Conservation (phyloP, 768 basidiomycete genomes). For the Grammothele lineata region DNA sequence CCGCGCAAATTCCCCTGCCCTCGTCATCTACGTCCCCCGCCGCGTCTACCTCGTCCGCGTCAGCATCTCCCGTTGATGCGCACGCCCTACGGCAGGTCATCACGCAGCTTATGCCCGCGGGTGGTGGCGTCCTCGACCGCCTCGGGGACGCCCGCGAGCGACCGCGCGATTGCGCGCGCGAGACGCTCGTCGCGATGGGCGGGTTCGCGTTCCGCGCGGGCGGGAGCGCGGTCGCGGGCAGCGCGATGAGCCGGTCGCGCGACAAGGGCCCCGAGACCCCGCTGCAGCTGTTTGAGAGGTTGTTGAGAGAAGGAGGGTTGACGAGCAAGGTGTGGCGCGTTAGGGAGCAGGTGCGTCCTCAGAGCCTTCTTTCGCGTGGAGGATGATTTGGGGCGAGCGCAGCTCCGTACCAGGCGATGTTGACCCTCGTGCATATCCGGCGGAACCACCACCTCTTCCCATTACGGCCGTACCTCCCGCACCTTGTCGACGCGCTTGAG, state of each 20-base stretch:
- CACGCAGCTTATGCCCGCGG: slow-evolving; percentile 63
- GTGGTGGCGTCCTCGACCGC: slow-evolving; percentile 70
- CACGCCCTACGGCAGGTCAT: slow-evolving; percentile 64
- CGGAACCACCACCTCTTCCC: slow-evolving; percentile 70
- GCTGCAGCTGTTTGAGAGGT: slow-evolving; percentile 63
- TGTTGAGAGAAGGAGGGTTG: slow-evolving; percentile 67
- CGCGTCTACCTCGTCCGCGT: slow-evolving; percentile 43
- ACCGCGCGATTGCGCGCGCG: slow-evolving; percentile 68
- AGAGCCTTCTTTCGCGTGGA: not conserved
- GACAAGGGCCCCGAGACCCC: slow-evolving; percentile 69
- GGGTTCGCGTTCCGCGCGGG: slow-evolving; percentile 65
- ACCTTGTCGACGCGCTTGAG: slow-evolving; percentile 81
- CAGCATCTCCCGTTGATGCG: slow-evolving; percentile 47
- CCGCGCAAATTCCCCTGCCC: slow-evolving; percentile 17
- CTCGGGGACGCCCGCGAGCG: slow-evolving; percentile 75
- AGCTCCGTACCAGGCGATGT: slow-evolving; percentile 36
- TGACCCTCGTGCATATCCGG: slow-evolving; percentile 70
- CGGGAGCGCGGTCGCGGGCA: slow-evolving; percentile 18
- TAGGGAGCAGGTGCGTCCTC: slow-evolving; percentile 69
- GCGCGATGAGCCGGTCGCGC: slow-evolving; percentile 39
- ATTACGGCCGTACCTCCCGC: slow-evolving; percentile 72
- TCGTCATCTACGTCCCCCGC: slow-evolving; percentile 31
- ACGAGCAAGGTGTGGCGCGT: slow-evolving; percentile 83
- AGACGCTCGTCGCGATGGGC: slow-evolving; percentile 71
- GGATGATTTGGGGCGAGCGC: not conserved